A percentile compares a stretch with the other conserved stretches of the same genome.
phyloP scores from a whole-genome alignment of 768 basidiomycete genomes.

The Tubosaeta sp. region DNA sequence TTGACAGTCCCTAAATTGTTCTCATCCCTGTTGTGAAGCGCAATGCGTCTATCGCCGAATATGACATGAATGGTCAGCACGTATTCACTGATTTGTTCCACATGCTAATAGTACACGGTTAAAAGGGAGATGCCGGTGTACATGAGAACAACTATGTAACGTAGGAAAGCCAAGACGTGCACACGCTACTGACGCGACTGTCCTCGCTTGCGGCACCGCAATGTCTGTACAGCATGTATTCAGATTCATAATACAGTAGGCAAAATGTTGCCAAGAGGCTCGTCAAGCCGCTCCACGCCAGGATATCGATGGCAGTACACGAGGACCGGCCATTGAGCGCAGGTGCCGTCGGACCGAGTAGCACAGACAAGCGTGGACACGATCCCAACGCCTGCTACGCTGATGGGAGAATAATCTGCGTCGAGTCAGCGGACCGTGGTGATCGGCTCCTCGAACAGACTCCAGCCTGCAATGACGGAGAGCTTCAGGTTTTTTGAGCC shows the following conservation, averaged over 20 bases:
- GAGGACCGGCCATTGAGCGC: conserved; percentile 58
- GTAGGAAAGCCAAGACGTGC: too few relatives aligned
- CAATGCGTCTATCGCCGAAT: conserved; percentile 71
- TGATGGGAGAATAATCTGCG: conserved; percentile 56
- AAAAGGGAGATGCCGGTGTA: background rate
- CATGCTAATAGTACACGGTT: too few relatives aligned
- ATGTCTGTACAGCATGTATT: too few relatives aligned
- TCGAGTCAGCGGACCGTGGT: conserved; percentile 3
- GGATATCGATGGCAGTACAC: too few relatives aligned
- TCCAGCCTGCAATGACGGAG: too few relatives aligned
- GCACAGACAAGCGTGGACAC: conserved; percentile 60
- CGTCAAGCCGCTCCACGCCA: too few relatives aligned
- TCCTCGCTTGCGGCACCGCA: conserved; percentile 71
- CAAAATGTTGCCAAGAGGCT: too few relatives aligned
- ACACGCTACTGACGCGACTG: conserved; percentile 68
- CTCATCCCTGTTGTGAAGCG: conserved; percentile 65
- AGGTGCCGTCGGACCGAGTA: conserved; percentile 57
- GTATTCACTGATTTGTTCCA: conserved; percentile 67
- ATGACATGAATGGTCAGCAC: conserved; percentile 69
- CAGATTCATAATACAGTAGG: too few relatives aligned
- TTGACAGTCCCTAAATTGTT: too few relatives aligned
- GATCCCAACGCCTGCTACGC: conserved; percentile 62
- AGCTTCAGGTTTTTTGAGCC: conserved; percentile 68
- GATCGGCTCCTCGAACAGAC: background rate
- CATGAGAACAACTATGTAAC: too few relatives aligned